Conservation (phyloP, 2,329 filamentous ascomycete genomes). For the Kalmusia sp. region DNA sequence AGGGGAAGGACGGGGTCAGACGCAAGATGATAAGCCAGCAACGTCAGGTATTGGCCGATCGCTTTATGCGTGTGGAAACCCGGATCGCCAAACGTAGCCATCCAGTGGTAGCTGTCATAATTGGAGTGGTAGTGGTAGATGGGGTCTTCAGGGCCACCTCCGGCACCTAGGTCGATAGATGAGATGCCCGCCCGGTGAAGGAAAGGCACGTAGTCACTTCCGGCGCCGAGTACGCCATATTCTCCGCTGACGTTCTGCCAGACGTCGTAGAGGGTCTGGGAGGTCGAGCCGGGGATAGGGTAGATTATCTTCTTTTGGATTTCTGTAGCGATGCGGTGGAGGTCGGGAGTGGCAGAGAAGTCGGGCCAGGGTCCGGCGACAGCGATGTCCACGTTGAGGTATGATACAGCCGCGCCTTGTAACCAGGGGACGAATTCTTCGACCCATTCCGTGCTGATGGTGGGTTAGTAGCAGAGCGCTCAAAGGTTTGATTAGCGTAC, state of each 20-base stretch:
- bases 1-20: constrained; percentile 49
- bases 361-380: constrained; percentile 52
- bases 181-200: constrained; percentile 53
- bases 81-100: constrained; percentile 59
- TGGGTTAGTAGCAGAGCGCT: constrained; percentile 6
- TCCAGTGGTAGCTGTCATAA: constrained; percentile 61
- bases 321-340: constrained; percentile 45
- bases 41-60: constrained; percentile 56
- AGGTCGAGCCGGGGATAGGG: constrained; percentile 45
- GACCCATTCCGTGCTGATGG: constrained; percentile 55
- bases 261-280: constrained; percentile 55
- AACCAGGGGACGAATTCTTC: constrained; percentile 59
- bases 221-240: constrained; percentile 53
- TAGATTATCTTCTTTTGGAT: constrained; percentile 52
- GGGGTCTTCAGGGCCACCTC: constrained; percentile 46
- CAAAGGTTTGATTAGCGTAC: constrained; percentile 10
- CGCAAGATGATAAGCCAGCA: constrained; percentile 52
- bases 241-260: constrained; percentile 48
- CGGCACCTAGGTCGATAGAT: constrained; percentile 52
- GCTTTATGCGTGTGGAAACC: constrained; percentile 58
- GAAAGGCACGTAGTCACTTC: constrained; percentile 57
- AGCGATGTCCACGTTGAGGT: constrained; percentile 61
- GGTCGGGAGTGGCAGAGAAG: constrained; percentile 49
- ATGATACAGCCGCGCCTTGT: constrained; percentile 52
- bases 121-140: constrained; percentile 58